Conservation (phyloP, 2,329 filamentous ascomycete genomes). For the Taxawa tesnikishii region DNA sequence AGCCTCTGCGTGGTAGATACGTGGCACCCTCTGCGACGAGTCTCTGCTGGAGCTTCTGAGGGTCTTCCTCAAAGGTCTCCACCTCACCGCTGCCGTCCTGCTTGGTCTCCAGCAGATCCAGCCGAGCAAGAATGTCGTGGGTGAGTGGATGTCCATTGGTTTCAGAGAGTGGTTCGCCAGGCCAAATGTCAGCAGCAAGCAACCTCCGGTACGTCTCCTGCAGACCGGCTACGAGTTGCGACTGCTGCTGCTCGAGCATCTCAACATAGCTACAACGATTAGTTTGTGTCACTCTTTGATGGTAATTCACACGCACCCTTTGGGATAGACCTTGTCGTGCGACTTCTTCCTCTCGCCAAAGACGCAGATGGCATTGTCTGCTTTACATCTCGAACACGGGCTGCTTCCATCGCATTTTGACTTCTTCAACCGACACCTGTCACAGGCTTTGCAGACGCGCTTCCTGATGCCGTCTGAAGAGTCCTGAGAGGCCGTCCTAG, state of each 20-base stretch:
- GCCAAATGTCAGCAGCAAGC: conserved; percentile 42
- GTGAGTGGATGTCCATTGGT: conserved; percentile 46
- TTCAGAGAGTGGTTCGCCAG: conserved; percentile 39
- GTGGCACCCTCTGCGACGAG: conserved; percentile 41
- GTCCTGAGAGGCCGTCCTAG: conserved; percentile 4
- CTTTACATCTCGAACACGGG: conserved; percentile 49
- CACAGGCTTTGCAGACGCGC: conserved; percentile 55
- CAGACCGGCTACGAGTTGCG: conserved; percentile 47
- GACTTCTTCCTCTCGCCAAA: conserved; percentile 55
- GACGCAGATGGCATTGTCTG: conserved; percentile 52
- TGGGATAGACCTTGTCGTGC: conserved; percentile 57
- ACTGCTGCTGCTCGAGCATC: conserved; percentile 55
- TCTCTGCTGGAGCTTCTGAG: conserved; percentile 41
- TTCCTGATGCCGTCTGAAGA: conserved; percentile 36
- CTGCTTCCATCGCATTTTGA: conserved; percentile 55
- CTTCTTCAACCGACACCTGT: conserved; percentile 54
- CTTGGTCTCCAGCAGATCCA: conserved; percentile 43
- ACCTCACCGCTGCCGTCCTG: conserved; percentile 31
- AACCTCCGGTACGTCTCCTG: conserved; percentile 47
- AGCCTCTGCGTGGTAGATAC: conserved; percentile 37
- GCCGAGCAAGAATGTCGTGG: conserved; percentile 49
- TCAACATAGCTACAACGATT: conserved; percentile 43
- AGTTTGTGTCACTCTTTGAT: background rate
- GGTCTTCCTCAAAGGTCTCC: conserved; percentile 47
- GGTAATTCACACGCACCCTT: conserved; percentile 37